Base-by-base conservation (phyloP, 495 filamentous ascomycete genomes). In the Astrothelium subdiscretum region DNA sequence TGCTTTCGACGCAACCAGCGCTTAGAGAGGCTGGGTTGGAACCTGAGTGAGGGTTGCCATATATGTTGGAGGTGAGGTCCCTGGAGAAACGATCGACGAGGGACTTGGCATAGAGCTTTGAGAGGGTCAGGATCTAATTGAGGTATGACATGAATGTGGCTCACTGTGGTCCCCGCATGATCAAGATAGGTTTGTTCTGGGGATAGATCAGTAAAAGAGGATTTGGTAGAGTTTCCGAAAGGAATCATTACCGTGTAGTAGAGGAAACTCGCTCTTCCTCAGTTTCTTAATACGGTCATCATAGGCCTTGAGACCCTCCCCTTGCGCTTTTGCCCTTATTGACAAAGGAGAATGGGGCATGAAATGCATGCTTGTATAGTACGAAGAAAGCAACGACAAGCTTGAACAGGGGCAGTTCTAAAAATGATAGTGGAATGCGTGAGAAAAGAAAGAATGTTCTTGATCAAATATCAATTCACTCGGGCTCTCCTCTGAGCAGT, bases 31-130 rank as follows among this genome's bases (percentile, higher is more conserved):
- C 95, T 0, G 92, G 88, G 4, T 81, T 72, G 1, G 91, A 96
- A 66, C 83, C 85, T 1, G 92, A 96, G 70, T 97, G 92, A 0
- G 92, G 91, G 66, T 97, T 97, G 12, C 92, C 92, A 69, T 89
- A 90, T 2, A 97, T 77, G 73, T 86, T 88, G 1, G 83, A 77
- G 12, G 83, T 87, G 78, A 96, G 86, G 61, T 94, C 87, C 2
- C 73, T 69, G 11, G 85, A 83, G 73, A 92, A 95, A 11, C 78
- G 77, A 60, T 94, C 86, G 63, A 97, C 86, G 32, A 91, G 76
- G 31, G 90, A 92, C 68, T 87, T 92, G 27, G 89, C 75, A 71
- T 90, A 92, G 1, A 85, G 79, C 61, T 72, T 20, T 38, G 60
- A 35, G 3, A 32, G 13, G 15, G 22, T 60, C 35, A 29, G 1